phyloP scores from a whole-genome alignment of 352 stramenopile genomes.

The Phytophthora litchii region DNA sequence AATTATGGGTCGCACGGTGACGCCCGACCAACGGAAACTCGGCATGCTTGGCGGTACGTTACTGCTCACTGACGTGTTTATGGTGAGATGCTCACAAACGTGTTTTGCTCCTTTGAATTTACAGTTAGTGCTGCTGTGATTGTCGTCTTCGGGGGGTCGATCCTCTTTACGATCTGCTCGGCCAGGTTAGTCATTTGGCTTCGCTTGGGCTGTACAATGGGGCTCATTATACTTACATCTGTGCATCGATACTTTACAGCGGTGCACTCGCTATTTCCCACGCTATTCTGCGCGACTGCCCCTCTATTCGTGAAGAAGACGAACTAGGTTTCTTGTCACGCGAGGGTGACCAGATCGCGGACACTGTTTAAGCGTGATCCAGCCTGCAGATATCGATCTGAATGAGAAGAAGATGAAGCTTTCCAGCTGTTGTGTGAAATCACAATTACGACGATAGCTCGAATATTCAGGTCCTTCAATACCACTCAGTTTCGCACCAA shows the following conservation, averaged over 20 bases:
- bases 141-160: constrained; percentile 84
- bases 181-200: constrained; percentile 58
- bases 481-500: constrained; percentile 9
- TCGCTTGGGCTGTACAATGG: not conserved
- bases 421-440: constrained; percentile 3
- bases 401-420: constrained; percentile 12
- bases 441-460: constrained; percentile 4
- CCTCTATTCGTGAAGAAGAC: constrained; percentile 75
- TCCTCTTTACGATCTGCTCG: constrained; percentile 88
- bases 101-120: constrained; percentile 9
- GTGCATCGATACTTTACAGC: constrained; percentile 31
- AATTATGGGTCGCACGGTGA: constrained; percentile 70
- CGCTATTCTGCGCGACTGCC: constrained; percentile 80
- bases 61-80: not conserved
- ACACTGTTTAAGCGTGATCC: constrained; percentile 62
- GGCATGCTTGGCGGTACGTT: constrained; percentile 74
- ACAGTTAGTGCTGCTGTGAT: constrained; percentile 77
- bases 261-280: constrained; percentile 77
- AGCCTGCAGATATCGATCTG: constrained; percentile 26
- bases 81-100: constrained; percentile 2
- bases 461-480: constrained; percentile 16
- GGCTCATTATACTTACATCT: not conserved
- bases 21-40: constrained; percentile 82
- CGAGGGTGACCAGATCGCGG: constrained; percentile 67
- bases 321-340: constrained; percentile 80